Evolutionary conservation across 768 basidiomycete species (phyloP), one percentile per base, ranked within the genome.

Genomic region (Suillus cothurnatus): DNA sequence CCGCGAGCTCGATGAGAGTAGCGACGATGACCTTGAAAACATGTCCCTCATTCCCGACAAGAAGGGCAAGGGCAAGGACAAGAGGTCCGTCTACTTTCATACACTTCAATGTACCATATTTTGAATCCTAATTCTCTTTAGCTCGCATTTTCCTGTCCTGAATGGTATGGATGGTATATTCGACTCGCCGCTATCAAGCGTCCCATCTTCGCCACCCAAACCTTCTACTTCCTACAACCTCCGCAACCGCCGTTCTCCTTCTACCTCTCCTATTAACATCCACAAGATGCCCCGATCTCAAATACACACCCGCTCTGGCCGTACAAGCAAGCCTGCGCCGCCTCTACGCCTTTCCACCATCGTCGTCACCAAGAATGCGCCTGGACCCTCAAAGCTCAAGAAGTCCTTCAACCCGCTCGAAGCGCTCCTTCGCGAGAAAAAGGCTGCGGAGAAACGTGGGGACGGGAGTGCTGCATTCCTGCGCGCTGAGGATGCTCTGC

Each of bases 371-470:
- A 53, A 34, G 52, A 36, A 45, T 23, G 61, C 3, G 34, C 39
- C 19, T 56, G 36, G 26, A 66, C 67, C 11, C 32, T 39, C 57
- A 11, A 50, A 64, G 19, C 66, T 62, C 50, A 77, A 76, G 68
- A 73, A 66, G 45, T 50, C 65, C 14, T n/a, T n/a, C 38, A 84
- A 87, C 66, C 88, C 89, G 12, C 78, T 91, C 26, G 81, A 80
- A 58, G 81, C 77, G 2, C 80, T 89, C 36, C 71, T 89, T 45
- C 84, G 80, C 67, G 87, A 88, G 73, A 88, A 86, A 70, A 66
- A 68, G 21, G 50, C 70, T 31, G 69, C 70, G 52, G 68, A 77
- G 6, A 73, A 68, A 49, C 77, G 68, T 26, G 76, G 77, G 17
- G 77, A 79, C 32, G 81, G 81, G 50, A 73, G 56, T 17, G 75